Conservation (phyloP, 2,329 filamentous ascomycete genomes). For the Beauveria sp. region DNA sequence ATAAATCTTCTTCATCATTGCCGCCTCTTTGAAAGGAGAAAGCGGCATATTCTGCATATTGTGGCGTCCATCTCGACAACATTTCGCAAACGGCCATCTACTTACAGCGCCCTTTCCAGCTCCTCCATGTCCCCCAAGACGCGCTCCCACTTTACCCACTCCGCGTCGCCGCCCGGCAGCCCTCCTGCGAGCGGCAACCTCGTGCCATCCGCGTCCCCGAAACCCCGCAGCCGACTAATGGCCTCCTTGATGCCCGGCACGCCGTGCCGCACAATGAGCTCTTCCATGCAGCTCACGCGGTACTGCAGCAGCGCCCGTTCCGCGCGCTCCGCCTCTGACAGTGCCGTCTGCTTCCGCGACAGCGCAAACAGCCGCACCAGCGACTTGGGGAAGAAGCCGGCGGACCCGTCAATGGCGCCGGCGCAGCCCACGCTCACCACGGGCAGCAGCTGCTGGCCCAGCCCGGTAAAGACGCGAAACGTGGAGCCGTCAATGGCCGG, state of each 20-base stretch:
- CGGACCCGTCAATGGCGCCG: conserved; percentile 55
- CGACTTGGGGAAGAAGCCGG: conserved; percentile 55
- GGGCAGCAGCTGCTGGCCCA: conserved; percentile 58
- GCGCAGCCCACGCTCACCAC: conserved; percentile 50
- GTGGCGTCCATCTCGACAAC: no score
- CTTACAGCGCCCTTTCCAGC: conserved; percentile 28
- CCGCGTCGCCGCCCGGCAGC: conserved; percentile 46
- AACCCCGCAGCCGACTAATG: conserved; percentile 47
- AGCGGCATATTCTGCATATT: no score
- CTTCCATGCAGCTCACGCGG: conserved; percentile 52
- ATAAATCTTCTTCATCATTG: no score
- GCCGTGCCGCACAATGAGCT: conserved; percentile 51
- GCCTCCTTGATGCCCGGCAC: conserved; percentile 61
- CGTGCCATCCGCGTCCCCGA: conserved; percentile 52
- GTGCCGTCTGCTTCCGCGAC: conserved; percentile 15
- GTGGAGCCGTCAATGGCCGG: conserved; percentile 45
- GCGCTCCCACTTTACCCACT: conserved; percentile 48
- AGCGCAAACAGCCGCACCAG: conserved; percentile 51
- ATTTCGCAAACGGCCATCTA: not conserved
- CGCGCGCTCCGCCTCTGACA: conserved; percentile 32
- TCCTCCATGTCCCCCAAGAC: conserved; percentile 35
- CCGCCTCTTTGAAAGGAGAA: no score
- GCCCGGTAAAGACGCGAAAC: conserved; percentile 56
- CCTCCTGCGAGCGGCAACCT: conserved; percentile 51
- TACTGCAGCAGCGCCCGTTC: conserved; percentile 52